phyloP scores from a whole-genome alignment of 768 basidiomycete genomes.

The Lactifluus pinguis region DNA sequence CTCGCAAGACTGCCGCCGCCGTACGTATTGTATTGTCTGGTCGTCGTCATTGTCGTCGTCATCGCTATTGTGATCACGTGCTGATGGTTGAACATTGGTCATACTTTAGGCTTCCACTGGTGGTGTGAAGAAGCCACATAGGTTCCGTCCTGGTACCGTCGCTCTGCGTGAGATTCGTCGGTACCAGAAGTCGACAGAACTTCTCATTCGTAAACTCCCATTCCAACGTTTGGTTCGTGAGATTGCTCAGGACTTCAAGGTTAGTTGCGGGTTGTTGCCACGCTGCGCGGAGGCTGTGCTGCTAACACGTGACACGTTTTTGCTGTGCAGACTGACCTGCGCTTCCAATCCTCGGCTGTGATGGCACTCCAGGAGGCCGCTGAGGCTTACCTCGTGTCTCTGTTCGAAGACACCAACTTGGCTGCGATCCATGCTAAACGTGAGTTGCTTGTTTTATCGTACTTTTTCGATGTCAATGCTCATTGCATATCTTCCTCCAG shows the following conservation, averaged over 20 bases:
- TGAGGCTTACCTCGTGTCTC: conserved; percentile 80
- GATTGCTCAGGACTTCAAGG: conserved; percentile 97
- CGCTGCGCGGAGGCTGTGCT: not conserved
- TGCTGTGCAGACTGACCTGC: conserved; percentile 62
- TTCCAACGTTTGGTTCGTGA: conserved; percentile 98
- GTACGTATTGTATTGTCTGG: conserved; percentile 42
- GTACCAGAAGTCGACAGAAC: conserved; percentile 98
- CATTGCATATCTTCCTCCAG: not conserved
- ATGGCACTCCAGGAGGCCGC: conserved; percentile 92
- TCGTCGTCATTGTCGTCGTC: conserved; percentile 5
- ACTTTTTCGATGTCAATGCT: not conserved
- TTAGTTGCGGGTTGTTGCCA: conserved; percentile 24
- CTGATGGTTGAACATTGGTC: not conserved
- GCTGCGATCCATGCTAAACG: conserved; percentile 87
- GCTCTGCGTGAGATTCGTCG: conserved; percentile 97
- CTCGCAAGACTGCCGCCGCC: conserved; percentile 73
- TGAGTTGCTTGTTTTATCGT: not conserved
- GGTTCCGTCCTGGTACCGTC: conserved; percentile 96
- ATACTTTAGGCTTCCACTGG: conserved; percentile 61
- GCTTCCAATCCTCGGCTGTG: conserved; percentile 94
- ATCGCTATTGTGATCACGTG: conserved; percentile 13
- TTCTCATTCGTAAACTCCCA: conserved; percentile 98
- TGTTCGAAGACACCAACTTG: conserved; percentile 87
- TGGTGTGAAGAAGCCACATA: conserved; percentile 99
- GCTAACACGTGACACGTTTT: not conserved